Conservation (phyloP, 345 rosid genomes). For the Lumnitzera racemosa region DNA sequence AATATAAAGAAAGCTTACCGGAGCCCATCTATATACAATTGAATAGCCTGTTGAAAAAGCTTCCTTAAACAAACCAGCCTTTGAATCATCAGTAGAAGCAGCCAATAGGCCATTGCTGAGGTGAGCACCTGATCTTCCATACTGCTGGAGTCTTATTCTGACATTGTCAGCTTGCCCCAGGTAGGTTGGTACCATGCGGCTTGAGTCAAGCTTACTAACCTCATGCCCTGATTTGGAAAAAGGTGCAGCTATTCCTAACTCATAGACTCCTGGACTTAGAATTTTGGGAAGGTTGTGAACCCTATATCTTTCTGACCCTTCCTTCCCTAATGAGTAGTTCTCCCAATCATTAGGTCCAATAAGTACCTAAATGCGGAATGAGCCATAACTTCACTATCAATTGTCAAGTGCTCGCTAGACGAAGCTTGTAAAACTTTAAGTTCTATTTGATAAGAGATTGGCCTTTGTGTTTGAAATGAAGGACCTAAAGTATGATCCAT, state of each 20-base stretch:
- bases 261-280: conserved; percentile 59
- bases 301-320: conserved; percentile 70
- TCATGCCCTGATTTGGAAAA: conserved; percentile 18
- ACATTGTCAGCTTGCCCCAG: conserved; percentile 89
- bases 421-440: neutral
- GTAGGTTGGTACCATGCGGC: conserved; percentile 44
- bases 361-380: conserved; percentile 34
- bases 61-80: conserved; percentile 41
- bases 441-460: too few relatives aligned
- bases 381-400: neutral
- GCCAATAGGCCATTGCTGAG: conserved; percentile 24
- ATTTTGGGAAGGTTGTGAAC: conserved; percentile 59
- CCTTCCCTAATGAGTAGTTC: conserved; percentile 49
- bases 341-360: conserved; percentile 78
- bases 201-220: conserved; percentile 32
- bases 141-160: conserved; percentile 63
- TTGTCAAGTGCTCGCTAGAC: too few relatives aligned
- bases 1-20: conserved; percentile 33
- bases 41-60: conserved; percentile 40
- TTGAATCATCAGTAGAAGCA: conserved; percentile 10
- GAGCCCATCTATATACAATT: conserved; percentile 68
- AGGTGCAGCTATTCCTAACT: conserved; percentile 49
- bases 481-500: too few relatives aligned
- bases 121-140: conserved; percentile 85
- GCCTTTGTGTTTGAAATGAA: too few relatives aligned